Percentiles rank a stretch among this genome's conserved stretches.
These are phyloP conservation scores for Obelidium mucronatum DNA, from an alignment of 192 early-diverging fungal genomes.

Conservation along the genomic window DNA sequence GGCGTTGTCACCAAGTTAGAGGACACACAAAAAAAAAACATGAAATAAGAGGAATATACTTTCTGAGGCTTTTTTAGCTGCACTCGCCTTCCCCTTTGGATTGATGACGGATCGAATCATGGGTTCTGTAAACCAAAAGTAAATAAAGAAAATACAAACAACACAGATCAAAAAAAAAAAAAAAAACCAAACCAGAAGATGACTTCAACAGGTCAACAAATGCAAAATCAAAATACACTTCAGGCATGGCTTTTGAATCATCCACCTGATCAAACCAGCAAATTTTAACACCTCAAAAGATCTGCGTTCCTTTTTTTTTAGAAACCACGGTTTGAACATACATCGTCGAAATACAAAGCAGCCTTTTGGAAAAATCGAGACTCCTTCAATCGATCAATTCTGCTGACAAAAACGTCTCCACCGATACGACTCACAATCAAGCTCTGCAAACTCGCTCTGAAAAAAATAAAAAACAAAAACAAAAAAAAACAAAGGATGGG, in stretches of 20 bases:
- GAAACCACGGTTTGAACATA: conserved; percentile 21
- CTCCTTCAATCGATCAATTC: conserved; percentile 86
- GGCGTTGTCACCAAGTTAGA: background rate
- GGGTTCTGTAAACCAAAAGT: conserved; percentile 13
- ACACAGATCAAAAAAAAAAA: no score
- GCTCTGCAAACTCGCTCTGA: conserved; percentile 76
- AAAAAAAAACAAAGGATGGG: conserved; percentile 39
- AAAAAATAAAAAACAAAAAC: background rate
- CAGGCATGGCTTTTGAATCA: conserved; percentile 57
- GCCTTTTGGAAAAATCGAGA: conserved; percentile 81
- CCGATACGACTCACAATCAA: conserved; percentile 89
- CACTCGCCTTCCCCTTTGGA: conserved; percentile 27
- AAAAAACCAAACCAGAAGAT: conserved; percentile 78
- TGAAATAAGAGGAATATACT: conserved; percentile 14
- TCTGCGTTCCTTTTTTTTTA: conserved; percentile 14
- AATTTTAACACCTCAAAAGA: conserved; percentile 18
- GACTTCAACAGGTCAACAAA: conserved; percentile 88
- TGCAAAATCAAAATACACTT: conserved; percentile 80
- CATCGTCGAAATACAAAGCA: conserved; percentile 59
- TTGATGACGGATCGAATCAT: conserved; percentile 35
- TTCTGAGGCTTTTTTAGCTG: conserved; percentile 31
- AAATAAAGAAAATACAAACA: background rate
- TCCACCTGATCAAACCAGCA: conserved; percentile 16
- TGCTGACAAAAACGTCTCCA: conserved; percentile 82
- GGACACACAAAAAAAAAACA: background rate